Conservation (phyloP, 1,139 yeast species). For the Geotrichum phurueaensis region DNA sequence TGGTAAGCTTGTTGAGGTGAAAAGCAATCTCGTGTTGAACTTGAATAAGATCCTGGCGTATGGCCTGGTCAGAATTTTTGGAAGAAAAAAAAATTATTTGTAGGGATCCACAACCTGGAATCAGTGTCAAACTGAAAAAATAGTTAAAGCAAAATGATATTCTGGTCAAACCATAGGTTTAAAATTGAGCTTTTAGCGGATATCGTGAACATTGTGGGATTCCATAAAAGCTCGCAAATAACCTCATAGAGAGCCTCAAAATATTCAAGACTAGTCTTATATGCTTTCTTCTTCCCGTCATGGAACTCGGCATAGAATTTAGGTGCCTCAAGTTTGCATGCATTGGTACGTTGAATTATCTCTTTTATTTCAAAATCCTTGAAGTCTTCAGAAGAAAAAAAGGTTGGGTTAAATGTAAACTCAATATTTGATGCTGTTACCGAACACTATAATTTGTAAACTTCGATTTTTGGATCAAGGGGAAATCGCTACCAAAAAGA, state of each 20-base stretch:
- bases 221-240: slow-evolving; percentile 27
- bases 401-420: slow-evolving; percentile 27
- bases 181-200: slow-evolving; percentile 27
- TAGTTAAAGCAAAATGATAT: slow-evolving; percentile 40
- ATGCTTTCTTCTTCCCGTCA: not conserved
- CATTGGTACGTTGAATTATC: slow-evolving; percentile 24
- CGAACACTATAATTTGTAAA: slow-evolving; percentile 21
- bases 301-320: slow-evolving; percentile 12
- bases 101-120: slow-evolving; percentile 52
- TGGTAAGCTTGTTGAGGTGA: not conserved
- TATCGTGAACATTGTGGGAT: slow-evolving; percentile 26
- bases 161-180: slow-evolving; percentile 41
- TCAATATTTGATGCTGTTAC: slow-evolving; percentile 22
- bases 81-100: slow-evolving; percentile 42
- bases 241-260: slow-evolving; percentile 27
- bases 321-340: slow-evolving; percentile 24
- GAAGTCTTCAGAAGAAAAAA: slow-evolving; percentile 24
- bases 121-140: slow-evolving; percentile 42
- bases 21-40: slow-evolving; percentile 6
- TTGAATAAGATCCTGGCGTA: slow-evolving; percentile 3
- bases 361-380: slow-evolving; percentile 22
- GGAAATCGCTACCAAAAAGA: not conserved
- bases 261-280: slow-evolving; percentile 27
- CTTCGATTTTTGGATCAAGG: slow-evolving; percentile 17
- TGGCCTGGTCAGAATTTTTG: not conserved